Evolutionary conservation across 768 basidiomycete species (phyloP).

Genomic region (Russula brevipes): DNA sequence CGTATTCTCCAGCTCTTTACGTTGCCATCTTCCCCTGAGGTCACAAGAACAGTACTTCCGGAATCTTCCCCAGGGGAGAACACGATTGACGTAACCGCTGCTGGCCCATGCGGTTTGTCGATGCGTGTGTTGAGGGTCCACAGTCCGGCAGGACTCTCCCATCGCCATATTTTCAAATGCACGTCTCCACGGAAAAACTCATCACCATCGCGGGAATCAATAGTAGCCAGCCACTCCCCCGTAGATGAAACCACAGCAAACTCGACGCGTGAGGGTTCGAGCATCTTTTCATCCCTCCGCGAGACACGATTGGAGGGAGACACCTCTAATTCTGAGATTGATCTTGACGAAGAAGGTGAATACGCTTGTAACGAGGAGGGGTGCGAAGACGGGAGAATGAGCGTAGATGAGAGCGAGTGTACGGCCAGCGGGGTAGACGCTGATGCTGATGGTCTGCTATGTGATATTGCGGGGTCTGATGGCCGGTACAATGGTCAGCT

Average conservation of each 20-base stretch:
- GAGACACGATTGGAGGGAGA: conserved; percentile 91
- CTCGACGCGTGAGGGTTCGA: conserved; percentile 75
- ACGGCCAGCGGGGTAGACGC: conserved; percentile 63
- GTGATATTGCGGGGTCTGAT: conserved; percentile 36
- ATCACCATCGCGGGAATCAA: conserved; percentile 70
- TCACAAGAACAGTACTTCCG: conserved; percentile 49
- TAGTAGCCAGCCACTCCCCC: conserved; percentile 90
- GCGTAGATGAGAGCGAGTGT: conserved; percentile 64
- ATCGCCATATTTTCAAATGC: conserved; percentile 88
- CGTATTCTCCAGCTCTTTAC: conserved; percentile 81
- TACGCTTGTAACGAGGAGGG: conserved; percentile 93
- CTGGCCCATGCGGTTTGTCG: conserved; percentile 76
- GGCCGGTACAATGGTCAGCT: neutral
- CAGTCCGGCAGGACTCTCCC: conserved; percentile 56
- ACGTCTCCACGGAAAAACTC: conserved; percentile 61
- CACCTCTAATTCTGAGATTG: conserved; percentile 85
- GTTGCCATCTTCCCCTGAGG: conserved; percentile 66
- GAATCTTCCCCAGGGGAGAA: conserved; percentile 53
- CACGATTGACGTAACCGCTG: conserved; percentile 54
- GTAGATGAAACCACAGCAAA: conserved; percentile 55
- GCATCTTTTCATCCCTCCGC: conserved; percentile 65
- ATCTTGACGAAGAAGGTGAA: conserved; percentile 62
- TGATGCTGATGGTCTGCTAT: conserved; percentile 37
- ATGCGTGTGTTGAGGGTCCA: conserved; percentile 86
- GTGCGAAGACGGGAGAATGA: conserved; percentile 90